These are phyloP conservation scores for Neurospora sp. DNA, from an alignment of 495 filamentous ascomycete species.

Conservation along the genomic window DNA sequence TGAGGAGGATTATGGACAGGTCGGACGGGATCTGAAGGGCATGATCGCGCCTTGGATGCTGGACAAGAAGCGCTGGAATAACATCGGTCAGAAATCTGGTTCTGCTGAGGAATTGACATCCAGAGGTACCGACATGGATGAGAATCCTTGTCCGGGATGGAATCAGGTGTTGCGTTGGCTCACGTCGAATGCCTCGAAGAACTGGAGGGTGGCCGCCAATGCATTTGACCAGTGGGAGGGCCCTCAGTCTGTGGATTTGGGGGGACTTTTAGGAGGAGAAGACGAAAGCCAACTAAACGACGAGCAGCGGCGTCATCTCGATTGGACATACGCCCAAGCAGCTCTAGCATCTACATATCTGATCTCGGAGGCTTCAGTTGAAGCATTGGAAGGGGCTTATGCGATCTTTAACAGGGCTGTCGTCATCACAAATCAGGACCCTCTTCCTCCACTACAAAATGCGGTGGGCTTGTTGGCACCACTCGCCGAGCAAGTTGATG, in stretches of 20 bases:
- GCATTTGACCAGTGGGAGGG: conserved; percentile 72
- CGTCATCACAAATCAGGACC: conserved; percentile 50
- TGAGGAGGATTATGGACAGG: conserved; percentile 31
- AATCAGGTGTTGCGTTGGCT: conserved; percentile 74
- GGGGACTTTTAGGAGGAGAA: conserved; percentile 68
- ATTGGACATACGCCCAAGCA: conserved; percentile 58
- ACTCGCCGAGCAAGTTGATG: conserved; percentile 21
- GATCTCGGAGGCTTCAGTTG: conserved; percentile 46
- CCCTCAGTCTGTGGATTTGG: conserved; percentile 68
- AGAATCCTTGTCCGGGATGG: conserved; percentile 49
- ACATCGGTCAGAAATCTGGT: conserved; percentile 8
- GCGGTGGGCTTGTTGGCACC: conserved; percentile 34
- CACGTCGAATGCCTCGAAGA: conserved; percentile 43
- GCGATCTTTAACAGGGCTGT: conserved; percentile 51
- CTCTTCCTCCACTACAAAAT: conserved; percentile 32
- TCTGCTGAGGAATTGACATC: not conserved
- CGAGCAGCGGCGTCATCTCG: conserved; percentile 43
- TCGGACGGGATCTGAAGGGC: conserved; percentile 63
- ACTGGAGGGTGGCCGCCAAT: conserved; percentile 45
- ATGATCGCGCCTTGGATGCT: conserved; percentile 78
- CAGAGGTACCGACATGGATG: conserved; percentile 8
- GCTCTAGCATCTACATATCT: conserved; percentile 66
- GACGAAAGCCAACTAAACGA: conserved; percentile 41
- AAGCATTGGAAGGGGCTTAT: conserved; percentile 52
- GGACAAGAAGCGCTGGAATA: conserved; percentile 50